Base-by-base conservation (phyloP, 331 rosid species). In the Malus hybrid region DNA sequence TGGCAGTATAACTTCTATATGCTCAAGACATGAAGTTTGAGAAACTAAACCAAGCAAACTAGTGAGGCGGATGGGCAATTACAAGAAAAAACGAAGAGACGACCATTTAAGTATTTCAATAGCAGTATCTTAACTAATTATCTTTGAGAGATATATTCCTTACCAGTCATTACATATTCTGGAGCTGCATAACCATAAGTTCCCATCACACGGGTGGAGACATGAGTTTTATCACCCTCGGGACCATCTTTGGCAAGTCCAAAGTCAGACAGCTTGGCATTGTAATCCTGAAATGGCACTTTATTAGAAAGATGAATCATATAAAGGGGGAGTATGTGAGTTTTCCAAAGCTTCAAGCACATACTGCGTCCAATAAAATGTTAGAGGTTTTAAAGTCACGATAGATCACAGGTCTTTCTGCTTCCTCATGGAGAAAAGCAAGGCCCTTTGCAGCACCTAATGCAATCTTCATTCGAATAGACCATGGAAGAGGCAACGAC, bases 201-300 rank as follows among this genome's bases (percentile, higher is more conserved):
- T 86, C 98, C 98, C 98, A 93, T 93, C 76, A 93, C 98, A 46
- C 98, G 93, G 46, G 46, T 42, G 46, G 46, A 42, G 46, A 42
- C 46, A 42, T 42, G 46, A 42, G 46, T 42, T 42, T 93, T 93
- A 74, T 93, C 98, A 75, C 97, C 98, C 81, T 89, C 98, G 0
- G 98, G 98, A 71, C 98, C 98, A 79, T 93, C 98, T 88, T 93
- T 93, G 73, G 98, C 98, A 33, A 93, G 98, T 78, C 98, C 98
- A 77, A 93, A 93, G 81, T 93, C 98, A 29, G 98, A 93, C 79
- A 93, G 97, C 85, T 93, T 93, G 73, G 97, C 96, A 72, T 93
- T 93, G 83, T 91, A 93, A 16, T 93, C 98, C 98, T 93, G 87
- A 83, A 83, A 72, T 32, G 34, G 65, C 63, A 72, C 56, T 63